phyloP scores from a whole-genome alignment of 2,329 filamentous ascomycete genomes.

The Colletotrichum incanum region DNA sequence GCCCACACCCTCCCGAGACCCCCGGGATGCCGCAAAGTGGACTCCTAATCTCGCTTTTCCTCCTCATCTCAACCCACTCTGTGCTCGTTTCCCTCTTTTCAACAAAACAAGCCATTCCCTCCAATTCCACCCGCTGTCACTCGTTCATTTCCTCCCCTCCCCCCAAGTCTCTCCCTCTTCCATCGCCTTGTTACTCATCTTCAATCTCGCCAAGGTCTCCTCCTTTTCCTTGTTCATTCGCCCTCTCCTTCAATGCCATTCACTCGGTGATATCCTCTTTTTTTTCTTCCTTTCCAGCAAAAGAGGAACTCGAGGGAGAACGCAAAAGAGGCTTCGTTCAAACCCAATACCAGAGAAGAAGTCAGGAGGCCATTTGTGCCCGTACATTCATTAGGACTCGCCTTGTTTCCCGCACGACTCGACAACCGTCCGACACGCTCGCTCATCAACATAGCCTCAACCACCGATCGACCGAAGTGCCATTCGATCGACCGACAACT shows the following conservation, averaged over 20 bases:
- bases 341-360: slow-evolving; percentile 3
- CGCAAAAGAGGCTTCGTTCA: slow-evolving; percentile 3
- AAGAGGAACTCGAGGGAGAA: slow-evolving; percentile 1
- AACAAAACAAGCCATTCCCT: slow-evolving; percentile 59
- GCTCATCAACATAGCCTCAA: slow-evolving; percentile 26
- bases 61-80: slow-evolving; percentile 48
- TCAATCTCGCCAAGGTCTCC: slow-evolving; percentile 38
- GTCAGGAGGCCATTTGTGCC: slow-evolving; percentile 29
- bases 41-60: slow-evolving; percentile 44
- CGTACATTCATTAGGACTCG: slow-evolving; percentile 41
- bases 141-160: slow-evolving; percentile 59
- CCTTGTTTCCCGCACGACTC: slow-evolving; percentile 35
- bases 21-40: slow-evolving; percentile 43
- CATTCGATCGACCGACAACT: slow-evolving; percentile 21
- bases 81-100: slow-evolving; percentile 53
- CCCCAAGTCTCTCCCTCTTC: slow-evolving; percentile 46
- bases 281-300: slow-evolving; percentile 18
- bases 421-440: slow-evolving; percentile 34
- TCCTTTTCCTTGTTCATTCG: slow-evolving; percentile 37
- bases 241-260: slow-evolving; percentile 39
- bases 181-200: slow-evolving; percentile 42
- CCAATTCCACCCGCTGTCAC: slow-evolving; percentile 49
- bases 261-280: slow-evolving; percentile 41
- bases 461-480: slow-evolving; percentile 28
- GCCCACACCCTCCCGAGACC: slow-evolving; percentile 38